Conservation (phyloP, 2,329 filamentous ascomycete genomes). For the Pseudogymnoascus sp. region DNA sequence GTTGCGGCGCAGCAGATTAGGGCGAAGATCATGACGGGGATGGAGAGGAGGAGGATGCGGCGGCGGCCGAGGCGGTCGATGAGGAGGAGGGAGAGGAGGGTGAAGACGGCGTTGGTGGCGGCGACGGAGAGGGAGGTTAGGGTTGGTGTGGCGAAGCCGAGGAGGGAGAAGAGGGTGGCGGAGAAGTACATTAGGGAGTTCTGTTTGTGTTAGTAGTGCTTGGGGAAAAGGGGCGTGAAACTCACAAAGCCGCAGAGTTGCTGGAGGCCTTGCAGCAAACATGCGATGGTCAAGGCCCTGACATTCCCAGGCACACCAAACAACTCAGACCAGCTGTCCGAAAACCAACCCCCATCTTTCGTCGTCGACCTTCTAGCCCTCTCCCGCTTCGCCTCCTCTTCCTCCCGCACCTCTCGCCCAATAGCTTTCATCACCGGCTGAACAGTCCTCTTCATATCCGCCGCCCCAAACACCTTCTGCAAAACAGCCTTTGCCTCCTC, state of each 20-base stretch:
- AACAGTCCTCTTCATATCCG: slow-evolving; percentile 38
- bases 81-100: slow-evolving; percentile 61
- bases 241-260: slow-evolving; percentile 77
- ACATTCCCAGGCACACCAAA: slow-evolving; percentile 53
- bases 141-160: slow-evolving; percentile 71
- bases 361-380: slow-evolving; percentile 17
- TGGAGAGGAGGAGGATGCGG: slow-evolving; percentile 69
- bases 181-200: slow-evolving; percentile 93
- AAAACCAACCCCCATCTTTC: slow-evolving; percentile 9
- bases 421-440: slow-evolving; percentile 59
- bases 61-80: slow-evolving; percentile 75
- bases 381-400: slow-evolving; percentile 41
- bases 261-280: slow-evolving; percentile 77
- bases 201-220: slow-evolving; percentile 27
- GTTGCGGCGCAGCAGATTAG: slow-evolving; percentile 62
- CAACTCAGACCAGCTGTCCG: slow-evolving; percentile 43
- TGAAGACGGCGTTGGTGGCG: slow-evolving; percentile 74
- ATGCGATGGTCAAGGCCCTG: slow-evolving; percentile 74
- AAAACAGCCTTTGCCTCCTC: slow-evolving; percentile 58
- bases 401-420: slow-evolving; percentile 64
- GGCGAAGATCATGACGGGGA: slow-evolving; percentile 74
- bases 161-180: slow-evolving; percentile 67
- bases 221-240: slow-evolving; percentile 16
- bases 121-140: slow-evolving; percentile 74
- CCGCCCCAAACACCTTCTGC: slow-evolving; percentile 49